Base-by-base conservation (phyloP, 2,329 filamentous ascomycete genomes). In the Fusarium torreyae region DNA sequence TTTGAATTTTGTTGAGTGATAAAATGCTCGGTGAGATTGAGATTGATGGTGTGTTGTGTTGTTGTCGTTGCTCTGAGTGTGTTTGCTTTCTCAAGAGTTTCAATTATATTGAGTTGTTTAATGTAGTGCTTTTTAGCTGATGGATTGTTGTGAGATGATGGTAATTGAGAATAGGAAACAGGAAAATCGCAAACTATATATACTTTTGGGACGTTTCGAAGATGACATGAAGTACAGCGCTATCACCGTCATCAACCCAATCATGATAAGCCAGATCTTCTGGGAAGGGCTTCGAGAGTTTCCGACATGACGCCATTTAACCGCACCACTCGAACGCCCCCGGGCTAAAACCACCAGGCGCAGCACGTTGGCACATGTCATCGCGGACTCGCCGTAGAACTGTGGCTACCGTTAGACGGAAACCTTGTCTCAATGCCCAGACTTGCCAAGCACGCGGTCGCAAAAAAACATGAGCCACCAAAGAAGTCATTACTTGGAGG, bases 311-410 rank as follows among this genome's bases (percentile, higher is more conserved):
- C 58, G 61, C 61, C 43, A 57, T 59, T 39, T 7, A 7, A 42
- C 17, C 20, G 45, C n/a, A 42, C 4, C 17, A n/a, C 22, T 28
- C 17, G 20, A 7, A 52, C 44, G 39, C 20, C 43, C 28, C n/a
- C 26, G 40, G 44, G 22, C 31, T 11, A 28, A 31, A 22, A 9
- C 15, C 4, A 5, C 2, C 18, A 46, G 60, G 36, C 61, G 40
- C 40, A 64, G 45, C 38, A 13, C 28, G 28, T 65, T 64, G 61
- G 61, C 60, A 31, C 14, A 65, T 64, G 61, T 64, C 61, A 64
- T 64, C 10, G n/a, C 34, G 24, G 14, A 17, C 15, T 28, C 6
- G 3, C 14, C 39, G 18, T 40, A 58, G 22, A 46, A 9, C 42
- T 65, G 40, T 52, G 52, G 61, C 61, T 51, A 18, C 36, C 28